phyloP scores from a whole-genome alignment of 306 rosid species.

The Fragaria ananassa region DNA sequence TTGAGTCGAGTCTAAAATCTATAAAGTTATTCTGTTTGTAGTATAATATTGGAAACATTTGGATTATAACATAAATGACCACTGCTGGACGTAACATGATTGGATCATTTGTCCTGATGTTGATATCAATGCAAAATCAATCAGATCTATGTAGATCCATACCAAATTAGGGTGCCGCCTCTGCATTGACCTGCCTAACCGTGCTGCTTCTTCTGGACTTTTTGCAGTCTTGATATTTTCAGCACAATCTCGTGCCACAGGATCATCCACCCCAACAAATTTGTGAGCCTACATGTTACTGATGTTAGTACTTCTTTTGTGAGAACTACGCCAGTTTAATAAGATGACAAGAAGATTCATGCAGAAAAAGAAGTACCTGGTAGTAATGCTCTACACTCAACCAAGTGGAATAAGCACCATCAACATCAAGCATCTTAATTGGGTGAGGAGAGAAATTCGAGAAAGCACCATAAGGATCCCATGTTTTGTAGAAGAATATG shows the following conservation, averaged over 20 bases:
- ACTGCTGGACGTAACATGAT: neutral
- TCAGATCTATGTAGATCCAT: conserved; percentile 13
- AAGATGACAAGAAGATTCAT: conserved; percentile 12
- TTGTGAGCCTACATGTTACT: conserved; percentile 58
- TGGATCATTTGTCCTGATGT: neutral
- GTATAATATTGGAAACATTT: too few species aligned
- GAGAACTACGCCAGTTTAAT: conserved; percentile 10
- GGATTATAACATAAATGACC: neutral
- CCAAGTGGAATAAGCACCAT: conserved; percentile 68
- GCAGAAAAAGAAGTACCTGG: conserved; percentile 56
- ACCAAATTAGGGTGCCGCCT: conserved; percentile 68
- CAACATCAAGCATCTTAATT: conserved; percentile 60
- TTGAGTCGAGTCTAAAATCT: neutral
- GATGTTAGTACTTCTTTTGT: neutral
- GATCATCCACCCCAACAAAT: conserved; percentile 64
- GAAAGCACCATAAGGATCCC: conserved; percentile 89
- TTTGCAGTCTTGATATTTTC: conserved; percentile 67
- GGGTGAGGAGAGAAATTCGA: conserved; percentile 93
- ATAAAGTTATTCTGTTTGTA: neutral
- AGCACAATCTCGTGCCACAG: conserved; percentile 52
- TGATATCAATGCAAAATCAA: conserved; percentile 9
- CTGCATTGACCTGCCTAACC: conserved; percentile 78
- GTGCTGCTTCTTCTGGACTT: conserved; percentile 94
- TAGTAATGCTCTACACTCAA: conserved; percentile 87
- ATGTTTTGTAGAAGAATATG: conserved; percentile 78